phyloP scores from a whole-genome alignment of 495 filamentous ascomycete genomes.

The Xylaria acuta region DNA sequence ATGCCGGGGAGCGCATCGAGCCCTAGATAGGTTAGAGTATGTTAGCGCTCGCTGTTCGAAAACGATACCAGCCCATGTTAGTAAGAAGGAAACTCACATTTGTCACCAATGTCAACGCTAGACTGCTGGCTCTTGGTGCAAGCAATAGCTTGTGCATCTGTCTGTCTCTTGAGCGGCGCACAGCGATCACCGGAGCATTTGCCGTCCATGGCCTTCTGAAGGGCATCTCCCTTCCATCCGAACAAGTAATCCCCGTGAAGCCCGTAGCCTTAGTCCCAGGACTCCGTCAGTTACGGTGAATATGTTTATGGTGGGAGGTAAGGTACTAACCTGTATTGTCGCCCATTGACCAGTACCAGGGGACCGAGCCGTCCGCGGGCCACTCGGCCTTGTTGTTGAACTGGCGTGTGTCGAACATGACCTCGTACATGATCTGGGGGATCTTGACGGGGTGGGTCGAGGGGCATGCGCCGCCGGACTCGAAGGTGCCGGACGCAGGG shows the following conservation, averaged over 20 bases:
- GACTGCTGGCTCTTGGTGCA: slow-evolving; percentile 47
- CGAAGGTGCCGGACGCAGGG: slow-evolving; percentile 47
- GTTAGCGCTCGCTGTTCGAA: slow-evolving; percentile 20
- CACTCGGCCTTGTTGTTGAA: slow-evolving; percentile 53
- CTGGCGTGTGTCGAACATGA: slow-evolving; percentile 54
- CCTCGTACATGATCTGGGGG: slow-evolving; percentile 59
- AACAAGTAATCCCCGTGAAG: slow-evolving; percentile 56
- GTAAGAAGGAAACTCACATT: slow-evolving; percentile 31
- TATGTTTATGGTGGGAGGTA: too few relatives aligned
- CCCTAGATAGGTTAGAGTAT: slow-evolving; percentile 29
- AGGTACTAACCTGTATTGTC: slow-evolving; percentile 50
- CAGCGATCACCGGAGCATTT: slow-evolving; percentile 51
- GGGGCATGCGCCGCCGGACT: slow-evolving; percentile 49
- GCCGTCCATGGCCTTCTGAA: slow-evolving; percentile 57
- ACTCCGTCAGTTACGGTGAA: too few relatives aligned
- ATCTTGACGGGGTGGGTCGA: slow-evolving; percentile 52
- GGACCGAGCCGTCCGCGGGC: slow-evolving; percentile 51
- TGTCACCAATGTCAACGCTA: slow-evolving; percentile 41
- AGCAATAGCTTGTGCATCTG: slow-evolving; percentile 41
- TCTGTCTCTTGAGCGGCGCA: slow-evolving; percentile 45
- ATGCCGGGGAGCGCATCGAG: slow-evolving; percentile 33
- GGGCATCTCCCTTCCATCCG: slow-evolving; percentile 57
- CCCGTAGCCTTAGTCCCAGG: too few relatives aligned
- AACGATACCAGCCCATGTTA: background rate
- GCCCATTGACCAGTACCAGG: slow-evolving; percentile 56